These are phyloP conservation scores for Areca catechu DNA, from an alignment of 176 grass and related monocot genomes.

Conservation along the genomic window DNA sequence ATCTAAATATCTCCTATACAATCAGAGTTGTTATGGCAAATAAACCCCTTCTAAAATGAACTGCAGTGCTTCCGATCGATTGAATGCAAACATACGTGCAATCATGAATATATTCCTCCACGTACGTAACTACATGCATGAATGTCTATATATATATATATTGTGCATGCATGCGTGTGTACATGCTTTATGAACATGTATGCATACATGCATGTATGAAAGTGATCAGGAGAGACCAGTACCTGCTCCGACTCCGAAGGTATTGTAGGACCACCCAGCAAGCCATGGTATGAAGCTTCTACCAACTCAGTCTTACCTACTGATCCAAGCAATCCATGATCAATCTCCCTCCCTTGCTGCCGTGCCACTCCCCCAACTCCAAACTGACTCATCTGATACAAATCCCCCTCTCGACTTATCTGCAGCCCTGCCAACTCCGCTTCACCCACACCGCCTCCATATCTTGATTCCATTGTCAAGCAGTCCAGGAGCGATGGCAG, in stretches of 20 bases:
- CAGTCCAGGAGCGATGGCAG: slow-evolving; percentile 58
- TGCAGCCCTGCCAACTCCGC: slow-evolving; percentile 7
- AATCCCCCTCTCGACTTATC: neutral
- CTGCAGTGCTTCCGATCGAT: too few species aligned
- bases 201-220: neutral
- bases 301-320: slow-evolving; percentile 21
- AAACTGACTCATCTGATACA: slow-evolving; percentile 31
- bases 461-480: slow-evolving; percentile 39
- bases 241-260: slow-evolving; percentile 43
- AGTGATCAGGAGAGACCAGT: neutral
- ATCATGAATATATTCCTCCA: too few species aligned
- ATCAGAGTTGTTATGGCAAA: too few species aligned
- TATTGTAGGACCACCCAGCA: slow-evolving; percentile 28
- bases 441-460: neutral
- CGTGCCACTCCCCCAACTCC: slow-evolving; percentile 12
- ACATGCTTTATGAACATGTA: neutral
- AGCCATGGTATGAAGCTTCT: slow-evolving; percentile 25
- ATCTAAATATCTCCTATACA: too few species aligned
- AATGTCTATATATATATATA: too few species aligned
- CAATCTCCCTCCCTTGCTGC: slow-evolving; percentile 3
- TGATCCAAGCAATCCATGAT: slow-evolving; percentile 9
- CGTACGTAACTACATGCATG: too few species aligned
- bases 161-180: too few species aligned
- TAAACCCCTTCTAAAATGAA: too few species aligned
- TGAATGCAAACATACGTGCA: too few species aligned